Evolutionary conservation across 208 protist species (phyloP).

Genomic region (Leishmania amazonensis): DNA sequence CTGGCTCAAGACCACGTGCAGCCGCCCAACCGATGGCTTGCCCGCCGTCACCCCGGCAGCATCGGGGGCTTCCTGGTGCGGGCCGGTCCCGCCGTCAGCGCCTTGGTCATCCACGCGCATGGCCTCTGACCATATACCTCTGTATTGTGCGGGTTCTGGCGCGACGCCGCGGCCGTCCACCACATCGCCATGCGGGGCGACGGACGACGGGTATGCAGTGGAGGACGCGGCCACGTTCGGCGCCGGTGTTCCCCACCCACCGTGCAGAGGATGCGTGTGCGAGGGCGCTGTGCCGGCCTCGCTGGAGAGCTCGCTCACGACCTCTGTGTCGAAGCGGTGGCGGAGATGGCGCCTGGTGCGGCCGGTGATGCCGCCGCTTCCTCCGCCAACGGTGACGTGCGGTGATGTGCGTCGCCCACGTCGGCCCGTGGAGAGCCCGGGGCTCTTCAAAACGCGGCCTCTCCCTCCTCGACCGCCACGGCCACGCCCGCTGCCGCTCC

Average conservation of each 20-base stretch:
- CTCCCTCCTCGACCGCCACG: background rate
- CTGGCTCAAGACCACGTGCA: constrained; percentile 10
- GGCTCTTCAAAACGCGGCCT: background rate
- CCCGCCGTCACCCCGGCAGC: constrained; percentile 13
- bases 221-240: background rate
- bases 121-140: background rate
- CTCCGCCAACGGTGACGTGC: background rate
- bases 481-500: background rate
- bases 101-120: background rate
- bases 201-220: background rate
- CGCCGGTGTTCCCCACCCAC: background rate
- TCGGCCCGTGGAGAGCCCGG: background rate
- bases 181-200: background rate
- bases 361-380: background rate
- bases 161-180: background rate
- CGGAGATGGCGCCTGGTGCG: background rate
- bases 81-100: background rate
- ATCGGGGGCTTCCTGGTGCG: background rate
- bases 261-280: background rate
- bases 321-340: constrained; percentile 21
- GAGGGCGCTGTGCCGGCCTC: constrained; percentile 1
- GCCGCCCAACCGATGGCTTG: constrained; percentile 7
- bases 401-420: background rate
- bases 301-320: constrained; percentile 19
- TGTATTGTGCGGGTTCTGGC: background rate